phyloP scores from a whole-genome alignment of 768 basidiomycete species.

The Strobilomyces dryophilus region DNA sequence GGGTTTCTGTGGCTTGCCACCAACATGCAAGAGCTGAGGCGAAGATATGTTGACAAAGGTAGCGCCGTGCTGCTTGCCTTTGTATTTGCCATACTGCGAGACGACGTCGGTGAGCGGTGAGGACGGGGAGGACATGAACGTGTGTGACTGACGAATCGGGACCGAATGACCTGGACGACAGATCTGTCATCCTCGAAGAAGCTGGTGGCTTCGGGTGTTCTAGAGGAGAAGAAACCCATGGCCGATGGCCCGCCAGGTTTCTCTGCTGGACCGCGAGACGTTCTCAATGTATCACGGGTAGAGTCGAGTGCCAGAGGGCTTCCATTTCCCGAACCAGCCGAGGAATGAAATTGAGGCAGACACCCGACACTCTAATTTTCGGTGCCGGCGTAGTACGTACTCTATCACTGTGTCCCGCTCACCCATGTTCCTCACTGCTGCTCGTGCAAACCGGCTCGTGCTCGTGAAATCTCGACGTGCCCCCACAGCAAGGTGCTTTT shows the following conservation, averaged over 20 bases:
- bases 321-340: constrained; percentile 10
- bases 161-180: constrained; percentile 54
- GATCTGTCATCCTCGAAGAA: constrained; percentile 37
- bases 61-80: constrained; percentile 48
- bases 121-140: constrained; percentile 12
- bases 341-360: constrained; percentile 3
- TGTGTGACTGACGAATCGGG: constrained; percentile 50
- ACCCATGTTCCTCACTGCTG: neutral
- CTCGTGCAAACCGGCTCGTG: neutral
- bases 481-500: constrained; percentile 1
- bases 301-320: constrained; percentile 22
- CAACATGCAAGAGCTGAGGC: constrained; percentile 30
- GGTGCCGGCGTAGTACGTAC: constrained; percentile 9
- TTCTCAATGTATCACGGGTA: constrained; percentile 2
- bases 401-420: no score
- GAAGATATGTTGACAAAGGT: constrained; percentile 31
- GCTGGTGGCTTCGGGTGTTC: constrained; percentile 13
- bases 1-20: constrained; percentile 18
- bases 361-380: constrained; percentile 25
- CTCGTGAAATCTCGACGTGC: neutral
- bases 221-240: constrained; percentile 33
- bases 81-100: constrained; percentile 51
- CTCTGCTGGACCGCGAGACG: neutral
- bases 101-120: constrained; percentile 6
- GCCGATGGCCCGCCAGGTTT: neutral